These are phyloP conservation scores for Aspergillus viridinutans DNA, from an alignment of 2,329 filamentous ascomycete species.

Conservation along the genomic window DNA sequence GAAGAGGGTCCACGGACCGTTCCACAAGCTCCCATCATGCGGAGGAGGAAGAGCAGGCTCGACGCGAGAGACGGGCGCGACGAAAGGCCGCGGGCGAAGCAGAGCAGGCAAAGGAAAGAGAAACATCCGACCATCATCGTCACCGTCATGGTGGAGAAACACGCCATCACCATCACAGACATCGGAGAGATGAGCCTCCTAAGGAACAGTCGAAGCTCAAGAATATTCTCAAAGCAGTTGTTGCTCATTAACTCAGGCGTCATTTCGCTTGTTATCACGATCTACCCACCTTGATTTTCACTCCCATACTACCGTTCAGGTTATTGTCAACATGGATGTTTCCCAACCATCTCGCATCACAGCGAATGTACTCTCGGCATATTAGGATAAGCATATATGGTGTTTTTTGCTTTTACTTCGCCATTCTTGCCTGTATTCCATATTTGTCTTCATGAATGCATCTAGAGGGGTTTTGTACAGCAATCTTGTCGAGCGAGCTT, in stretches of 20 bases:
- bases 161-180: conserved; percentile 25
- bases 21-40: conserved; percentile 24
- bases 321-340: conserved; percentile 9
- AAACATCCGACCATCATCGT: conserved; percentile 19
- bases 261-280: background rate
- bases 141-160: conserved; percentile 18
- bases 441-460: background rate
- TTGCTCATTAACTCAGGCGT: conserved; percentile 20
- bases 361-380: background rate
- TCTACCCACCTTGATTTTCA: background rate
- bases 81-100: conserved; percentile 16
- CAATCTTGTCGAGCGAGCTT: background rate
- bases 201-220: conserved; percentile 27
- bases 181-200: conserved; percentile 25
- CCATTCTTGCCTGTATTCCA: background rate
- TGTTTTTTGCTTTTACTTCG: background rate
- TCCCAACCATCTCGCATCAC: background rate
- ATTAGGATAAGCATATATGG: background rate
- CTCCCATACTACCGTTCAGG: conserved; percentile 7
- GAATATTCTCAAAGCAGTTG: conserved; percentile 26
- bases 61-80: conserved; percentile 21
- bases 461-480: background rate
- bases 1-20: conserved; percentile 20
- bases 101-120: conserved; percentile 14
- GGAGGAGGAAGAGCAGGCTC: conserved; percentile 26